phyloP scores from a whole-genome alignment of 805 yeast species.

The Metschnikowia bowlesiae region DNA sequence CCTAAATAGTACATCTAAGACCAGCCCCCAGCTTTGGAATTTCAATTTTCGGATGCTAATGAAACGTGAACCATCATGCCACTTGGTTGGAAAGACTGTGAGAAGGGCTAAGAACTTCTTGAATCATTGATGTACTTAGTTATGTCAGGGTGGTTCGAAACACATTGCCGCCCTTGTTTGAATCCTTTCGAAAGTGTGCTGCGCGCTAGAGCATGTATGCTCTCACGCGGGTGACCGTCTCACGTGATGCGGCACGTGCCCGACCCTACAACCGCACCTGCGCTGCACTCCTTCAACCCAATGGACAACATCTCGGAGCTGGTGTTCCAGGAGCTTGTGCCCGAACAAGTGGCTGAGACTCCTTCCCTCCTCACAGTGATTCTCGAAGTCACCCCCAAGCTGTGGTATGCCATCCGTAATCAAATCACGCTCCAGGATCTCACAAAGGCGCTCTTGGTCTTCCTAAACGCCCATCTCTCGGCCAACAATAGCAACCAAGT shows the following conservation, averaged over 20 bases:
- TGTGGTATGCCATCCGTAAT: constrained; percentile 52
- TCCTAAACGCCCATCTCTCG: constrained; percentile 83
- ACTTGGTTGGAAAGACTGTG: too few relatives aligned
- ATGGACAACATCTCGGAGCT: constrained; percentile 71
- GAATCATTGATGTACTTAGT: too few relatives aligned
- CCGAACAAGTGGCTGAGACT: constrained; percentile 32
- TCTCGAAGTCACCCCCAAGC: constrained; percentile 69
- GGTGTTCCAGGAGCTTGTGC: constrained; percentile 38
- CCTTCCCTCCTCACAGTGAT: constrained; percentile 79
- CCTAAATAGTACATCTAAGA: too few relatives aligned
- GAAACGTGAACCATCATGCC: too few relatives aligned
- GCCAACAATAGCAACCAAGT: constrained; percentile 80
- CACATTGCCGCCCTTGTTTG: too few relatives aligned
- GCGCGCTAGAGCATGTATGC: too few relatives aligned
- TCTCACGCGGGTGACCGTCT: not conserved
- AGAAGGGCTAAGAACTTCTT: too few relatives aligned
- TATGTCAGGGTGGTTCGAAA: too few relatives aligned
- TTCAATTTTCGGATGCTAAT: too few relatives aligned
- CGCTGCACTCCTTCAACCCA: not conserved
- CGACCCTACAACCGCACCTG: not conserved
- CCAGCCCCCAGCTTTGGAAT: too few relatives aligned
- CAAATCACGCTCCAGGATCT: constrained; percentile 54
- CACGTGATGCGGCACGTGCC: not conserved
- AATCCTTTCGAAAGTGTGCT: too few relatives aligned
- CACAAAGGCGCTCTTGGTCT: constrained; percentile 63